Conservation (phyloP, 2,329 filamentous ascomycete species). For the Arthrobotrys pseudoclavata region DNA sequence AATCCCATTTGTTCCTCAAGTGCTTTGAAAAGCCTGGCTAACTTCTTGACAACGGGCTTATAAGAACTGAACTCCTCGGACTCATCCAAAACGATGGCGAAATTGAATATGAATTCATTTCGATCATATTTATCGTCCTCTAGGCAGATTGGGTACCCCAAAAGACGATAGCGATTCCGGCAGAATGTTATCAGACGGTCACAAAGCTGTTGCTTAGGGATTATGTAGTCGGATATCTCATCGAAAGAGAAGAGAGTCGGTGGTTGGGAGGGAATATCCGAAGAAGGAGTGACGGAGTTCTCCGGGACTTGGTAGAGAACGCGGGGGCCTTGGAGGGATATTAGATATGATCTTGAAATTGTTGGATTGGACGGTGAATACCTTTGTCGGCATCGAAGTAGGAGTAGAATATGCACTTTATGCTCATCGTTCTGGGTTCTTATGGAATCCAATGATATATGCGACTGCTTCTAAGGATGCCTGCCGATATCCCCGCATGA, state of each 20-base stretch:
- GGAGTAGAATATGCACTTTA: constrained; percentile 79
- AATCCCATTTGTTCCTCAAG: constrained; percentile 93
- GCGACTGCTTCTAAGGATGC: constrained; percentile 7
- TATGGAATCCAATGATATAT: not conserved
- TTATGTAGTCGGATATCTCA: constrained; percentile 89
- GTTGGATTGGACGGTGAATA: constrained; percentile 63
- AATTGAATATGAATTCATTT: constrained; percentile 99
- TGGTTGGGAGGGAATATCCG: constrained; percentile 66
- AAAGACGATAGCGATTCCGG: constrained; percentile 81
- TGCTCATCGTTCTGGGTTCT: constrained; percentile 64
- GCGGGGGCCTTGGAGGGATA: constrained; percentile 70
- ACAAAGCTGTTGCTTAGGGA: constrained; percentile 94
- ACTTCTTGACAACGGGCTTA: constrained; percentile 85
- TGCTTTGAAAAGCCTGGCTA: constrained; percentile 86
- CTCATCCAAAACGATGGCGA: constrained; percentile 83
- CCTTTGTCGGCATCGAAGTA: constrained; percentile 77
- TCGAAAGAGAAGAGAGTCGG: constrained; percentile 85
- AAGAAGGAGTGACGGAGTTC: constrained; percentile 70
- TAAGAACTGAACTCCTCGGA: constrained; percentile 77
- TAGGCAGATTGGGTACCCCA: constrained; percentile 91
- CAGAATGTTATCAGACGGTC: constrained; percentile 86
- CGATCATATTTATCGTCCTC: constrained; percentile 84
- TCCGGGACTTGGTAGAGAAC: constrained; percentile 76
- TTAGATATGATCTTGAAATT: constrained; percentile 58
- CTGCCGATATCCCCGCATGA: constrained; percentile 16